phyloP scores from a whole-genome alignment of 2,329 filamentous ascomycete genomes.

The Waltergamsia citrina region DNA sequence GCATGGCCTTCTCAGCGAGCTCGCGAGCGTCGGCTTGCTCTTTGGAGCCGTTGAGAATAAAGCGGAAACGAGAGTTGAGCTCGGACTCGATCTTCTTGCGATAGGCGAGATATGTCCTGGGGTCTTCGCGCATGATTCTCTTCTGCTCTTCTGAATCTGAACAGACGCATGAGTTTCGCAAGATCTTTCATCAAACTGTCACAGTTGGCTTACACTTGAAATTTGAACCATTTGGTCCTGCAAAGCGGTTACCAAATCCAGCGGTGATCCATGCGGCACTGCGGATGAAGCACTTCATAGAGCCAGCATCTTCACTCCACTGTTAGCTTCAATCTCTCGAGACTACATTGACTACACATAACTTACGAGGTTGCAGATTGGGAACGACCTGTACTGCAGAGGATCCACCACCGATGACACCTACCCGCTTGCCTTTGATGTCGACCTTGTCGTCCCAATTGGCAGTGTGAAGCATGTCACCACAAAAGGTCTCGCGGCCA shows the following conservation, averaged over 20 bases:
- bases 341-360: background rate
- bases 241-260: constrained; percentile 16
- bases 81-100: constrained; percentile 27
- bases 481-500: constrained; percentile 33
- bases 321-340: constrained; percentile 9
- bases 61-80: constrained; percentile 1
- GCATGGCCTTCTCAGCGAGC: constrained; percentile 6
- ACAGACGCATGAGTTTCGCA: background rate
- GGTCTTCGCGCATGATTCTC: constrained; percentile 37
- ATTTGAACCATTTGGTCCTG: constrained; percentile 26
- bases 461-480: constrained; percentile 40
- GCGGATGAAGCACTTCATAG: constrained; percentile 29
- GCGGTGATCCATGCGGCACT: constrained; percentile 31
- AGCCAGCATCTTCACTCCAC: constrained; percentile 13
- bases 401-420: constrained; percentile 45
- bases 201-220: constrained; percentile 1
- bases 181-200: background rate
- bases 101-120: constrained; percentile 41
- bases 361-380: constrained; percentile 8
- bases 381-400: constrained; percentile 45
- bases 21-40: background rate
- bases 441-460: constrained; percentile 40
- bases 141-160: constrained; percentile 29
- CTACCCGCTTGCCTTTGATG: constrained; percentile 38
- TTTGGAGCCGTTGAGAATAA: constrained; percentile 1